Percentiles rank a stretch among this genome's conserved stretches.
Evolutionary conservation across 768 basidiomycete species (phyloP).

Genomic region (Tulasnella sp.): DNA sequence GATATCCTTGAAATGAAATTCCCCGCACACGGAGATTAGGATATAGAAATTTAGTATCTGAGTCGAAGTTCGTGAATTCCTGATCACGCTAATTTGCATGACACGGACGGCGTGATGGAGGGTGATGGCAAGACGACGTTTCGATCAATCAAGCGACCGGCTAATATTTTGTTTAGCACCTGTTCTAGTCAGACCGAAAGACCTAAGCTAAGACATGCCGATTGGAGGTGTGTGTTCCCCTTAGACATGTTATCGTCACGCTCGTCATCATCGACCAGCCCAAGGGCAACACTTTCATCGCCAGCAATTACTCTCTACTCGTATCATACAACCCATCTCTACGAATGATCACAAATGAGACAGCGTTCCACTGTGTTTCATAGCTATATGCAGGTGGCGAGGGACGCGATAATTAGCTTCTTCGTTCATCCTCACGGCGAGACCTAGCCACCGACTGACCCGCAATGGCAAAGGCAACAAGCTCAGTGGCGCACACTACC

Average conservation of each 20-base stretch:
- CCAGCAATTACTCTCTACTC: slow-evolving; percentile 1
- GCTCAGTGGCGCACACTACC: neutral
- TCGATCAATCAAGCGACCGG: no score
- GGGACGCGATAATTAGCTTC: neutral
- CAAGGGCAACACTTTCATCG: neutral
- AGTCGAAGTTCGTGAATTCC: no score
- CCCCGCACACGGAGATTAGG: no score
- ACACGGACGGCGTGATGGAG: no score
- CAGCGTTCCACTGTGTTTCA: neutral
- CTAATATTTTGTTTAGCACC: no score
- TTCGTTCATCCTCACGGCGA: neutral
- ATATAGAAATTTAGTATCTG: no score
- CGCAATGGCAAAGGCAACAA: neutral
- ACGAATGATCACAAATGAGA: neutral
- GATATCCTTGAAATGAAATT: no score
- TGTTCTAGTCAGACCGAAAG: no score
- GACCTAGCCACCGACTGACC: neutral
- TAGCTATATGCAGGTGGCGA: neutral
- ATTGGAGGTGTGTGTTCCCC: no score
- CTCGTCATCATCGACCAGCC: neutral
- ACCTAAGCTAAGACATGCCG: no score
- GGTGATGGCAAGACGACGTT: no score
- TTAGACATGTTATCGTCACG: neutral
- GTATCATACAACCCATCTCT: neutral
- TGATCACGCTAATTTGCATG: no score